phyloP scores from a whole-genome alignment of 2,329 filamentous ascomycete species.

The Fusarium scirpi region DNA sequence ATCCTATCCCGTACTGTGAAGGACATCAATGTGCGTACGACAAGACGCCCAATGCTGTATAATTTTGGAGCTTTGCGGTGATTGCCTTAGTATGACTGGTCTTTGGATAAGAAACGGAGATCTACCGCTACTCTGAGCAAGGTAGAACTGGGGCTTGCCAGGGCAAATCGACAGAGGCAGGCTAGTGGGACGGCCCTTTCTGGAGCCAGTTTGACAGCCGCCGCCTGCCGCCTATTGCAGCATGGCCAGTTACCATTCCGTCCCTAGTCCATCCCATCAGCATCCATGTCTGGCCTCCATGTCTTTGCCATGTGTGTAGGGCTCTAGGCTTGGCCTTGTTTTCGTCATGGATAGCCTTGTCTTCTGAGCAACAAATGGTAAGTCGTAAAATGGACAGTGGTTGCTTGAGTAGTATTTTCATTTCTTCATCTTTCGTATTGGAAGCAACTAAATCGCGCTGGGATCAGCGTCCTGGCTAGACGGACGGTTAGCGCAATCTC shows the following conservation, averaged over 20 bases:
- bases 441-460: conserved; percentile 18
- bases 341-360: conserved; percentile 14
- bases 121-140: conserved; percentile 42
- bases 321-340: conserved; percentile 25
- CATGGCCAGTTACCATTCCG: conserved; percentile 43
- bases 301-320: conserved; percentile 30
- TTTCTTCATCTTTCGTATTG: conserved; percentile 32
- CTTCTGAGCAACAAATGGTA: conserved; percentile 27
- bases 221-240: conserved; percentile 41
- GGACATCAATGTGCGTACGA: conserved; percentile 16
- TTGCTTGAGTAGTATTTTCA: conserved; percentile 39
- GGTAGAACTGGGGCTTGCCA: conserved; percentile 38
- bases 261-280: conserved; percentile 38
- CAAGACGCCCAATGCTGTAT: conserved; percentile 1
- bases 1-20: conserved; percentile 29
- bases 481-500: conserved; percentile 34
- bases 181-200: conserved; percentile 48
- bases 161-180: conserved; percentile 41
- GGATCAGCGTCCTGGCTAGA: conserved; percentile 23
- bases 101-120: conserved; percentile 27
- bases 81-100: conserved; percentile 28
- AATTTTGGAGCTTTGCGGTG: conserved; percentile 23
- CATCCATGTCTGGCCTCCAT: conserved; percentile 36
- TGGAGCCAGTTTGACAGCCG: conserved; percentile 48
- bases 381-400: conserved; percentile 7